Conservation (phyloP, 2,329 filamentous ascomycete species). For the Dactylellina drechsleri region DNA sequence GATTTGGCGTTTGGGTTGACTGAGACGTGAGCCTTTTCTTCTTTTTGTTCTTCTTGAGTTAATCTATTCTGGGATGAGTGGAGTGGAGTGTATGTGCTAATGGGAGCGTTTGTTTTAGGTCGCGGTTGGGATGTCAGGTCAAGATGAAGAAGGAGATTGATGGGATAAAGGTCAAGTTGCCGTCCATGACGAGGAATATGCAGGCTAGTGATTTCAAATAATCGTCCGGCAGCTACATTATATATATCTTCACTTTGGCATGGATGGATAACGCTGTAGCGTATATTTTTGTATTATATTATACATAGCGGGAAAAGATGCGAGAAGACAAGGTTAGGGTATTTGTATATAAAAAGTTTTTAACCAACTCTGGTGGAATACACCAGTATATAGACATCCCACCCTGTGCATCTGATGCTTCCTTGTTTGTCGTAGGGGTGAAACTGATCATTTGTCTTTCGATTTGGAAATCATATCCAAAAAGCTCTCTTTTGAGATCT, state of each 20-base stretch:
- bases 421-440: constrained; percentile 5
- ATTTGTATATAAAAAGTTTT: constrained; percentile 8
- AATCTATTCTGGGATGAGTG: too few relatives aligned
- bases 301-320: constrained; percentile 10
- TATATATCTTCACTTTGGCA: neutral
- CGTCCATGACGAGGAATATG: constrained; percentile 93
- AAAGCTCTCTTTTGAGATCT: constrained; percentile 98
- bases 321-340: neutral
- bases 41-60: too few relatives aligned
- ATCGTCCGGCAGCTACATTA: too few relatives aligned
- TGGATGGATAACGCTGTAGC: too few relatives aligned
- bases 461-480: constrained; percentile 77
- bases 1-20: constrained; percentile 79
- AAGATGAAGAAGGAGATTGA: constrained; percentile 90
- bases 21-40: too few relatives aligned
- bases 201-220: constrained; percentile 88
- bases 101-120: constrained; percentile 45
- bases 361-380: constrained; percentile 27
- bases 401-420: constrained; percentile 6
- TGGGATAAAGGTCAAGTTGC: constrained; percentile 83
- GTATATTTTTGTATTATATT: constrained; percentile 41
- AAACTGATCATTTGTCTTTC: constrained; percentile 36
- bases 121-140: constrained; percentile 85
- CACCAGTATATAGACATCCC: constrained; percentile 6
- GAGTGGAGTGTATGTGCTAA: neutral